These are phyloP conservation scores for Picochlorum sp. DNA, from an alignment of 139 green algal species.

Conservation along the genomic window DNA sequence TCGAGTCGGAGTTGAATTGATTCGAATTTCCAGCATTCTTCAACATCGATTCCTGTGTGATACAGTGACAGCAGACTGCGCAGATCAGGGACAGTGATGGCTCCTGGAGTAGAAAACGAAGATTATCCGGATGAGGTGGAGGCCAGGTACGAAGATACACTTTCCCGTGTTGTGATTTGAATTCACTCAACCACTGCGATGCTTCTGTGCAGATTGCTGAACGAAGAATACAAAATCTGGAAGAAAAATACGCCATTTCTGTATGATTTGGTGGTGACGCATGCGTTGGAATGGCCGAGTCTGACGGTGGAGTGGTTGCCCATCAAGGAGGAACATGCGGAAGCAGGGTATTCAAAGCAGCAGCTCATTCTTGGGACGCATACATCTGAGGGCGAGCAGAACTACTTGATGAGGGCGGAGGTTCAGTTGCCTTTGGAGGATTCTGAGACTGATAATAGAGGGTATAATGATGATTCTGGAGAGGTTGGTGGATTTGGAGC, in stretches of 20 bases:
- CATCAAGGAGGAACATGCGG: slow-evolving; percentile 23
- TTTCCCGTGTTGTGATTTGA: not conserved
- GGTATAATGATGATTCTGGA: slow-evolving; percentile 83
- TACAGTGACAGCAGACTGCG: not conserved
- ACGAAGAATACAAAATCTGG: slow-evolving; percentile 99
- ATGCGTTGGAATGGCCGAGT: slow-evolving; percentile 96
- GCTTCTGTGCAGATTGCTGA: slow-evolving; percentile 58
- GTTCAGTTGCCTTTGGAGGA: slow-evolving; percentile 89
- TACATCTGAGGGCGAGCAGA: slow-evolving; percentile 96
- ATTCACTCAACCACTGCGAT: too few species aligned
- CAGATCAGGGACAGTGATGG: not conserved
- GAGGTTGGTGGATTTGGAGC: slow-evolving; percentile 90
- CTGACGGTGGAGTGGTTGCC: slow-evolving; percentile 98
- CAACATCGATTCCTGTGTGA: not conserved
- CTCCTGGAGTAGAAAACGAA: slow-evolving; percentile 17
- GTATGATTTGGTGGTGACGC: slow-evolving; percentile 98
- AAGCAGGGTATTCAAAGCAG: slow-evolving; percentile 74
- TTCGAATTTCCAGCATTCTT: too few species aligned
- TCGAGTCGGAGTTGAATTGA: too few species aligned
- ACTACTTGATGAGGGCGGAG: slow-evolving; percentile 96
- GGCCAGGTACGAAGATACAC: slow-evolving; percentile 28
- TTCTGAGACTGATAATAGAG: slow-evolving; percentile 61
- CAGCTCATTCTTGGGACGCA: slow-evolving; percentile 94
- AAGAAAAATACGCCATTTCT: slow-evolving; percentile 99
- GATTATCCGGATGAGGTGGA: slow-evolving; percentile 69